These are phyloP conservation scores for Saccharum hybrid DNA, from an alignment of 202 grass and related monocot species.

Conservation along the genomic window DNA sequence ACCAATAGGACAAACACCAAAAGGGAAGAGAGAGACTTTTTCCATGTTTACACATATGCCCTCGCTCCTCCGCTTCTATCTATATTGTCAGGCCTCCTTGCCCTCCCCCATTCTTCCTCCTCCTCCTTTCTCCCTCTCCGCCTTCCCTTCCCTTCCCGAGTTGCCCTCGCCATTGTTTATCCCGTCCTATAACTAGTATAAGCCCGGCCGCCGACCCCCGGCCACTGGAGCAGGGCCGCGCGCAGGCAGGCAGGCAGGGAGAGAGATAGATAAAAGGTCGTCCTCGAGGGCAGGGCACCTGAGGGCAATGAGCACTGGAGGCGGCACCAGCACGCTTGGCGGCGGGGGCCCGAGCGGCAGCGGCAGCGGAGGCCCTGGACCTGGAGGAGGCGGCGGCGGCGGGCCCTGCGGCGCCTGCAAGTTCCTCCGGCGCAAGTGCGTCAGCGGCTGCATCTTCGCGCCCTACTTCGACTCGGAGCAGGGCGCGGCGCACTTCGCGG, in stretches of 20 bases:
- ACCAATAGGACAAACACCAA: conserved; percentile 71
- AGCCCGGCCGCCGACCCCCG: neutral
- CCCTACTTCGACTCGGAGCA: conserved; percentile 99
- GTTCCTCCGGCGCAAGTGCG: conserved; percentile 95
- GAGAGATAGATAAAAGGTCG: neutral
- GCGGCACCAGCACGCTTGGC: conserved; percentile 42
- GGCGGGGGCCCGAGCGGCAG: conserved; percentile 50
- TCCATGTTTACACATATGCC: conserved; percentile 41
- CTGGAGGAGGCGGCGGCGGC: conserved; percentile 30
- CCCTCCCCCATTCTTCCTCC: neutral
- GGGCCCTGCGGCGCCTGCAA: conserved; percentile 97
- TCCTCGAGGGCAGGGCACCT: neutral
- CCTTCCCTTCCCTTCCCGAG: neutral
- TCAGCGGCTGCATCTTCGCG: conserved; percentile 95
- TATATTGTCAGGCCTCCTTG: conserved; percentile 40
- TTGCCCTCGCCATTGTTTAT: conserved; percentile 41
- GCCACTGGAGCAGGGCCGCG: neutral
- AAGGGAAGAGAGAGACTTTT: conserved; percentile 43
- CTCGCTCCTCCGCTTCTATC: conserved; percentile 5
- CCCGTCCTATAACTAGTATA: conserved; percentile 49
- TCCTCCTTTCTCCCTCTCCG: neutral
- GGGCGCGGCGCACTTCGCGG: conserved; percentile 93
- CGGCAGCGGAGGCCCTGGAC: conserved; percentile 26
- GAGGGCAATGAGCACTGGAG: conserved; percentile 50
- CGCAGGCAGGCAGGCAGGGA: neutral